These are phyloP conservation scores for Neurospora pannonica DNA, from an alignment of 495 filamentous ascomycete species.

Conservation along the genomic window DNA sequence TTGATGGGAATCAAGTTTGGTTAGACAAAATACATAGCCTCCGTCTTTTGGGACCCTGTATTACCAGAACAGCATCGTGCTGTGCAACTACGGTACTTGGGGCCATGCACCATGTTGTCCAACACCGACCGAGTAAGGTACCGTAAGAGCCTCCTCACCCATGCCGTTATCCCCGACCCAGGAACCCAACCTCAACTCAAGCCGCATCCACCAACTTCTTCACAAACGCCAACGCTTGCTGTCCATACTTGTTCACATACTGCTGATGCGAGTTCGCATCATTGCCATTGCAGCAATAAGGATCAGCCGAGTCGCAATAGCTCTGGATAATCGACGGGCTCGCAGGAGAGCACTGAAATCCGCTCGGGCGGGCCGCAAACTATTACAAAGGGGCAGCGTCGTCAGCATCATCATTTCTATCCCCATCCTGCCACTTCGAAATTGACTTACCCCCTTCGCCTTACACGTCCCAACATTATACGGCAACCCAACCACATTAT, in stretches of 20 bases:
- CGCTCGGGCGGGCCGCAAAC: conserved; percentile 49
- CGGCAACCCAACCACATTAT: conserved; percentile 40
- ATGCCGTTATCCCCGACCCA: not conserved
- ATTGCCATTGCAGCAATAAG: conserved; percentile 58
- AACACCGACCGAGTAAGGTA: not conserved
- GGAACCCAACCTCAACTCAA: not conserved
- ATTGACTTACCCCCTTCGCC: conserved; percentile 43
- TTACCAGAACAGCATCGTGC: not conserved
- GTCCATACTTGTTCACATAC: conserved; percentile 44
- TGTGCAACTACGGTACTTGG: not conserved
- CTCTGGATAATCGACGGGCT: conserved; percentile 43
- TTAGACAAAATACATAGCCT: not conserved
- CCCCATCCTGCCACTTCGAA: not conserved
- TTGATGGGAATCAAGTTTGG: not conserved
- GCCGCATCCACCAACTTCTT: conserved; percentile 16
- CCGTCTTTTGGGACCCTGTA: not conserved
- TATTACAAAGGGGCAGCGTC: conserved; percentile 10
- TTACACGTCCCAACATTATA: conserved; percentile 54
- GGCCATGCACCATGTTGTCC: not conserved
- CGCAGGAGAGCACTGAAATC: conserved; percentile 46
- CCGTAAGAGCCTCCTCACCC: not conserved
- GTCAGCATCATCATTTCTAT: not conserved
- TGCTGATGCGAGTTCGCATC: conserved; percentile 49
- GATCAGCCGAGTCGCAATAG: conserved; percentile 55
- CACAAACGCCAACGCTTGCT: conserved; percentile 28